Evolutionary conservation across 495 filamentous ascomycete species (phyloP).

Genomic region (Daldinia vernicosa): DNA sequence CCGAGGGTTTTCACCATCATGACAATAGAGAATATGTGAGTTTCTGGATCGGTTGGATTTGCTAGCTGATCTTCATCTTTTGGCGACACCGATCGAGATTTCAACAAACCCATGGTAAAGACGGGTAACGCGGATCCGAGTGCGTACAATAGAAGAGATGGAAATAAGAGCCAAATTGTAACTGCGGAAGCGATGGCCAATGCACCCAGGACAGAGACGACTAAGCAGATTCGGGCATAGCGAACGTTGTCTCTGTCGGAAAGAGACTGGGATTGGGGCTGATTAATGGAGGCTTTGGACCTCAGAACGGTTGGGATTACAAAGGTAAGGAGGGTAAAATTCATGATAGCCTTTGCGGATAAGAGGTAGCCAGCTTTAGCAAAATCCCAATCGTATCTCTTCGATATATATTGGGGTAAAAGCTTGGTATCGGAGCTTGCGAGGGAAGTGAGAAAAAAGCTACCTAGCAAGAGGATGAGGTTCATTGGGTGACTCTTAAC

Average conservation of each 20-base stretch:
- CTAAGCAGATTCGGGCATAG: slow-evolving; percentile 48
- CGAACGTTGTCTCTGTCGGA: slow-evolving; percentile 44
- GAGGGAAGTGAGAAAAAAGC: slow-evolving; percentile 56
- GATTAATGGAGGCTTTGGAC: slow-evolving; percentile 19
- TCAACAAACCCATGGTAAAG: slow-evolving; percentile 54
- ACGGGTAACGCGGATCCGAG: slow-evolving; percentile 56
- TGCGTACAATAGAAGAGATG: slow-evolving; percentile 53
- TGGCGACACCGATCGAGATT: slow-evolving; percentile 47
- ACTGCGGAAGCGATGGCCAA: slow-evolving; percentile 48
- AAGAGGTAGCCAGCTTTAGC: slow-evolving; percentile 55
- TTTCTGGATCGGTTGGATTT: slow-evolving; percentile 36
- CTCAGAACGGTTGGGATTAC: slow-evolving; percentile 50
- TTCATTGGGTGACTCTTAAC: slow-evolving; percentile 46
- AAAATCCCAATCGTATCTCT: slow-evolving; percentile 53
- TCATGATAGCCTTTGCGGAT: slow-evolving; percentile 55
- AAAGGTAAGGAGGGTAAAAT: slow-evolving; percentile 51
- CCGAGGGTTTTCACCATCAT: slow-evolving; percentile 58
- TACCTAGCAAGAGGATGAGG: slow-evolving; percentile 48
- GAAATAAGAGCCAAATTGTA: slow-evolving; percentile 48
- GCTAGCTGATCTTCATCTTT: slow-evolving; percentile 14
- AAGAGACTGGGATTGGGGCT: slow-evolving; percentile 32
- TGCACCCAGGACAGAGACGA: slow-evolving; percentile 53
- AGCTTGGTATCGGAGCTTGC: slow-evolving; percentile 58
- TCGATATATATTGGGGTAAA: slow-evolving; percentile 56
- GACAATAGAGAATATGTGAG: slow-evolving; percentile 55